A percentile compares a stretch with the other conserved stretches of the same genome.
Conservation (phyloP, 2,329 filamentous ascomycete species). For the Sporothrix mexicana region DNA sequence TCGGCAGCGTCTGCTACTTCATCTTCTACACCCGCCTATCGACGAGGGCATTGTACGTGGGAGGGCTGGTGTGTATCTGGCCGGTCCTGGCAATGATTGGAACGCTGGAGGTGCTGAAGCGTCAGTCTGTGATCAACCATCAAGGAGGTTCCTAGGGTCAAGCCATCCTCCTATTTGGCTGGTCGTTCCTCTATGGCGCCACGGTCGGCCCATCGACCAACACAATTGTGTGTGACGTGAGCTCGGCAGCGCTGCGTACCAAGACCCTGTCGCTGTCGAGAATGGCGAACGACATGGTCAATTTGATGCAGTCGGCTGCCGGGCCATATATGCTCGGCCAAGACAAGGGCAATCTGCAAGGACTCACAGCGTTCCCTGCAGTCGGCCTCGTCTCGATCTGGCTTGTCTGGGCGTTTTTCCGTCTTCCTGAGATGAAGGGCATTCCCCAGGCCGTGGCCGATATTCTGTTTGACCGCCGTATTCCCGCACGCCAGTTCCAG, state of each 20-base stretch:
- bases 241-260: slow-evolving; percentile 35
- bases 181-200: slow-evolving; percentile 45
- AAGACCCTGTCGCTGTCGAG: slow-evolving; percentile 38
- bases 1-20: slow-evolving; percentile 52
- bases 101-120: slow-evolving; percentile 49
- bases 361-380: slow-evolving; percentile 37
- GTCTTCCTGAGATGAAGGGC: slow-evolving; percentile 36
- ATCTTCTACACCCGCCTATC: slow-evolving; percentile 50
- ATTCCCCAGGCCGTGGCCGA: slow-evolving; percentile 39
- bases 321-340: slow-evolving; percentile 39
- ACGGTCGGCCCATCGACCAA: slow-evolving; percentile 37
- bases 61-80: slow-evolving; percentile 46
- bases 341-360: slow-evolving; percentile 37
- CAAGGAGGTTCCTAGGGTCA: slow-evolving; percentile 47
- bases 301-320: slow-evolving; percentile 37
- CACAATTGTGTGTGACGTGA: slow-evolving; percentile 38
- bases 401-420: slow-evolving; percentile 35
- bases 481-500: slow-evolving; percentile 30
- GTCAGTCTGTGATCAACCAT: slow-evolving; percentile 42
- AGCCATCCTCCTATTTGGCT: slow-evolving; percentile 51
- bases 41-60: slow-evolving; percentile 52
- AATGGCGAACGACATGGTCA: slow-evolving; percentile 37
- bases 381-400: slow-evolving; percentile 30
- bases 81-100: slow-evolving; percentile 51
- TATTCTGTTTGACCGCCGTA: slow-evolving; percentile 34